Percentiles rank a stretch among this genome's conserved stretches.
phyloP scores from a whole-genome alignment of 495 filamentous ascomycete genomes.

The Hypoxylon subgilvum region DNA sequence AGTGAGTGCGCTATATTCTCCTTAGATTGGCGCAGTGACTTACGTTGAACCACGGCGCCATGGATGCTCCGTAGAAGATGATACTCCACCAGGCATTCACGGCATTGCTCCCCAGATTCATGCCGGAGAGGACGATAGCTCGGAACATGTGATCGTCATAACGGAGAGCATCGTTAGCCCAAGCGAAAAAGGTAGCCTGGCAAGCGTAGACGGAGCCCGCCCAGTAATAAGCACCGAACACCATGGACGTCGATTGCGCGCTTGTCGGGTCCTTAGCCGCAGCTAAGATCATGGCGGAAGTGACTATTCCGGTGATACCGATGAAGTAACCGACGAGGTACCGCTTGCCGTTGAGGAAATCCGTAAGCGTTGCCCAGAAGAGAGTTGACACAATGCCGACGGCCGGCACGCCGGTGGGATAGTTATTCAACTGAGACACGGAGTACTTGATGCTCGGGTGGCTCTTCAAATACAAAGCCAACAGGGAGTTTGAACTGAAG shows the following conservation, averaged over 20 bases:
- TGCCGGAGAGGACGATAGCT: conserved; percentile 58
- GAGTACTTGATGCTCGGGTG: conserved; percentile 46
- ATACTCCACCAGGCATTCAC: conserved; percentile 69
- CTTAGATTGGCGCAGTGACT: conserved; percentile 12
- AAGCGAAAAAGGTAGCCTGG: conserved; percentile 65
- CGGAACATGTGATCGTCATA: conserved; percentile 52
- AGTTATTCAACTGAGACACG: conserved; percentile 56
- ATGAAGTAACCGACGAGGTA: conserved; percentile 63
- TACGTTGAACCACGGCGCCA: conserved; percentile 64
- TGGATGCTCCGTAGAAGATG: conserved; percentile 64
- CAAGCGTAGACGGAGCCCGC: conserved; percentile 62
- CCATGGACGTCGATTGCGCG: conserved; percentile 32
- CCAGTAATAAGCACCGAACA: conserved; percentile 62
- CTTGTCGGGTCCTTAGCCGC: conserved; percentile 49
- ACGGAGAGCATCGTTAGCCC: conserved; percentile 65
- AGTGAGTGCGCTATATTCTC: conserved; percentile 13
- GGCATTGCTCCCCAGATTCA: conserved; percentile 63
- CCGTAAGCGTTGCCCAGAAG: conserved; percentile 61
- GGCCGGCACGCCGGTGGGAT: conserved; percentile 55
- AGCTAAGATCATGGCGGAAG: conserved; percentile 55
- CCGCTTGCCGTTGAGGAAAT: conserved; percentile 56
- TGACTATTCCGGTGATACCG: conserved; percentile 55
- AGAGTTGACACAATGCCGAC: conserved; percentile 58
- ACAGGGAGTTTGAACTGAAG: conserved; percentile 54
- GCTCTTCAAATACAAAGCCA: conserved; percentile 55